Evolutionary conservation across 2,329 filamentous ascomycete genomes (phyloP).

Genomic region (Cladosporium sp.): DNA sequence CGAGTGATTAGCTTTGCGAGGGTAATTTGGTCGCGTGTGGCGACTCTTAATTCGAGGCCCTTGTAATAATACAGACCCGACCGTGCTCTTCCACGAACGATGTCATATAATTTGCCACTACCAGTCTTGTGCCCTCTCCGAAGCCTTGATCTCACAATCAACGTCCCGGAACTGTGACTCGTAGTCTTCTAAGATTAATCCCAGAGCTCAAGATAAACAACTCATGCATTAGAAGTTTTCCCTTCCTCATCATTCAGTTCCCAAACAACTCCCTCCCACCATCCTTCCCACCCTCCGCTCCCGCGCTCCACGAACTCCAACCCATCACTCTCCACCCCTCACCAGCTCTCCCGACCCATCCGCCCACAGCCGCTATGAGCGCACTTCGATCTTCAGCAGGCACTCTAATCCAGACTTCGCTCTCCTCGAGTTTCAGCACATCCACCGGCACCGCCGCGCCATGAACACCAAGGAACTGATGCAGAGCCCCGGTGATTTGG

Average conservation of each 20-base stretch:
- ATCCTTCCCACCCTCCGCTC: slow-evolving; percentile 51
- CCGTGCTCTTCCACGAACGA: background rate
- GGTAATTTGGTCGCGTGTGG: background rate
- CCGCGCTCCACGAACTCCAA: slow-evolving; percentile 65
- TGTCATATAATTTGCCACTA: background rate
- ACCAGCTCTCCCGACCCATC: slow-evolving; percentile 56
- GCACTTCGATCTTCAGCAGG: slow-evolving; percentile 60
- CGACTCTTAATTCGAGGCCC: background rate
- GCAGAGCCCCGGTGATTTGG: slow-evolving; percentile 64
- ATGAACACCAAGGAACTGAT: slow-evolving; percentile 68
- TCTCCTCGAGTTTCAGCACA: slow-evolving; percentile 61
- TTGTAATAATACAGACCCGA: background rate
- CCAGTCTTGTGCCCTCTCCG: background rate
- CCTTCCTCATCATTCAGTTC: slow-evolving; percentile 34
- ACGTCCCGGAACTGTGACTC: background rate
- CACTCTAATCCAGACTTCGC: slow-evolving; percentile 64
- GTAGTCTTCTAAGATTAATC: background rate
- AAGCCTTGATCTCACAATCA: background rate
- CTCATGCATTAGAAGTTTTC: background rate
- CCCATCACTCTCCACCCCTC: slow-evolving; percentile 54
- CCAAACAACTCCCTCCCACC: slow-evolving; percentile 53
- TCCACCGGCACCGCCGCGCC: slow-evolving; percentile 69
- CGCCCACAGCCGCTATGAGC: slow-evolving; percentile 65
- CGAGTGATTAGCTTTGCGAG: background rate
- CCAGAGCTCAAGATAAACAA: background rate